phyloP scores from a whole-genome alignment of 306 rosid species.

The Medicago arabica region DNA sequence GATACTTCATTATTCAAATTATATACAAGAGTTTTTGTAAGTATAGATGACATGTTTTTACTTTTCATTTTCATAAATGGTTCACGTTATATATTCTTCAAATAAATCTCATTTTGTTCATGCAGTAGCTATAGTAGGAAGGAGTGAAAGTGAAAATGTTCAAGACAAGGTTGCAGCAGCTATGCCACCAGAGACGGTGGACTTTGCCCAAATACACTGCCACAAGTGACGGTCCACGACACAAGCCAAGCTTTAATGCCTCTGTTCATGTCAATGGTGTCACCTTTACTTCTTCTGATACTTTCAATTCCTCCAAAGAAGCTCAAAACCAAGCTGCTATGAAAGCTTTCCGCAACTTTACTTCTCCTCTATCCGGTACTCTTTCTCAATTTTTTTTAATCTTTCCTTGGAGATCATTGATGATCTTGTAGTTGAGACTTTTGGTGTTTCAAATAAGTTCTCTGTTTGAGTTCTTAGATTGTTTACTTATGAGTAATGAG shows the following conservation, averaged over 20 bases:
- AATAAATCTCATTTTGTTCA: no score
- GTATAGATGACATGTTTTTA: background rate
- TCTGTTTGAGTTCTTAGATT: background rate
- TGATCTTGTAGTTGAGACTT: background rate
- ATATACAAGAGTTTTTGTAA: no score
- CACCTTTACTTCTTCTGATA: constrained; percentile 44
- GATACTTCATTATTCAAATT: background rate
- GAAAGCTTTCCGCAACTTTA: constrained; percentile 56
- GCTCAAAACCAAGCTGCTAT: constrained; percentile 70
- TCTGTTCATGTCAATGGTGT: constrained; percentile 55
- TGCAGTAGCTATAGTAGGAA: background rate
- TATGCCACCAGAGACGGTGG: constrained; percentile 66
- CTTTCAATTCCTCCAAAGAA: constrained; percentile 55
- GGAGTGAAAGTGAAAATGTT: constrained; percentile 48
- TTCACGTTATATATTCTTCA: no score
- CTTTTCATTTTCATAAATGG: background rate
- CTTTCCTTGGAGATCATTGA: background rate
- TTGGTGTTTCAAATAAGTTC: background rate
- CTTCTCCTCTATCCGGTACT: constrained; percentile 41
- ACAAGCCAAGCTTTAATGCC: constrained; percentile 61
- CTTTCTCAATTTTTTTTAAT: background rate
- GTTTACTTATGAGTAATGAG: background rate
- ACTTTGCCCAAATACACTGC: constrained; percentile 54
- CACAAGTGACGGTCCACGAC: constrained; percentile 59
- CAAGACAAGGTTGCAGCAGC: constrained; percentile 65